Conservation (phyloP, 768 basidiomycete genomes). For the Cystofilobasidium macerans region DNA sequence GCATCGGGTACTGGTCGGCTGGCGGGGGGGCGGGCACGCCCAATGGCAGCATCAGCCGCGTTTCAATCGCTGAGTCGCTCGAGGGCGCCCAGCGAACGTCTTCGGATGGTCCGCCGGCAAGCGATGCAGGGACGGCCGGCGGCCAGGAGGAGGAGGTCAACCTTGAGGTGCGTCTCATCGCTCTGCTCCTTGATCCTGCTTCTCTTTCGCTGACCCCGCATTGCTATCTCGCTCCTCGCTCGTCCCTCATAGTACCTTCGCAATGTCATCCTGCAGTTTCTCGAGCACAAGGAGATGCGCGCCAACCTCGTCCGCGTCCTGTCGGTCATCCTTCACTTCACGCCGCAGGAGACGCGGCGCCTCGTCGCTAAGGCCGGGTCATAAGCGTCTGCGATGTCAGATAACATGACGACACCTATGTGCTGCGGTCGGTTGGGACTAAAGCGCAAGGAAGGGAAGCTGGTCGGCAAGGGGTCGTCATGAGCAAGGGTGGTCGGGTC, state of each 20-base stretch:
- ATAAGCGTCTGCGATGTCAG: background rate
- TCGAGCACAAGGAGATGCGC: slow-evolving; percentile 98
- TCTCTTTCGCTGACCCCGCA: background rate
- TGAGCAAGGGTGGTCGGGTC: too few species aligned
- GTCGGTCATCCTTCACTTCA: slow-evolving; percentile 85
- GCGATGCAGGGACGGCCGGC: background rate
- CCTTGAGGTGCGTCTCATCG: slow-evolving; percentile 49
- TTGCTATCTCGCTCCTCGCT: background rate
- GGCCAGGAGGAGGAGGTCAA: slow-evolving; percentile 79
- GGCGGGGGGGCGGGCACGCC: slow-evolving; percentile 8
- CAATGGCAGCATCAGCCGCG: slow-evolving; percentile 6
- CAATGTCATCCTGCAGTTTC: slow-evolving; percentile 91
- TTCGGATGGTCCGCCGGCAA: background rate
- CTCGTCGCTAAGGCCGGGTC: slow-evolving; percentile 43
- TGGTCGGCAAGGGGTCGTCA: too few species aligned
- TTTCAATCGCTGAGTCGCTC: slow-evolving; percentile 2
- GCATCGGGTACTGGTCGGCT: slow-evolving; percentile 79
- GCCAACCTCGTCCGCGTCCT: slow-evolving; percentile 84
- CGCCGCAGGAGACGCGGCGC: slow-evolving; percentile 83
- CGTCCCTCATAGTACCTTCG: slow-evolving; percentile 54
- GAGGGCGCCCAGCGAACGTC: background rate
- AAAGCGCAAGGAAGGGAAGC: too few species aligned
- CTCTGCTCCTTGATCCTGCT: too few species aligned
- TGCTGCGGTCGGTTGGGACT: too few species aligned
- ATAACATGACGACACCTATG: background rate